Base-by-base conservation (phyloP, 2,329 filamentous ascomycete species). In the Leptographium procerum region DNA sequence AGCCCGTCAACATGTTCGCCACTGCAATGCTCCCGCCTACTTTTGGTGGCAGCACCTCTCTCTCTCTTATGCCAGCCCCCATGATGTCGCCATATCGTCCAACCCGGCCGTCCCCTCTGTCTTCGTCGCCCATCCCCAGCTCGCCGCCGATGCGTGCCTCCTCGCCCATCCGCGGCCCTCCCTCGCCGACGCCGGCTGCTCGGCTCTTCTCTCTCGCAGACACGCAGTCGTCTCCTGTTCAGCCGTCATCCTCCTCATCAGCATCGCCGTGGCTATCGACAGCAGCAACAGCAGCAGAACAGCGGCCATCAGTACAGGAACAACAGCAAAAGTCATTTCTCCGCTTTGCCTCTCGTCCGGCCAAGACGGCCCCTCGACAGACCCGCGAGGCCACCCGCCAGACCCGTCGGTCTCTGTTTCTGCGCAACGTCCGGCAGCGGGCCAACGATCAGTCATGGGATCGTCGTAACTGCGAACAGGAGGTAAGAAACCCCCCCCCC, bases 371-470 rank as follows among this genome's bases (percentile, higher is more conserved):
- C 87, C 61, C 87, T 85, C 62, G 0, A 65, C 79, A 80, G 63
- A 79, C 73, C 61, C 77, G 82, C 55, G 81, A 90, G 67, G 82
- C 81, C 22, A 75, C 77, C 0, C 81, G 84, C 58, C 84, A 89
- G 67, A 75, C 79, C 57, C 75, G 88, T 59, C 76, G 88, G 52
- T 80, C 81, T 34, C 73, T 87, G 58, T 92, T 92, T 65, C 72
- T 92, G 60, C 82, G 84, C 66, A 87, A 78, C 56, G 83, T 87
- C 22, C 76, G 82, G 60, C 78, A 83, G 65, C 77, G 80, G 47
- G 73, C 77, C 3, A 82, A 86, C 48, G 81, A 87, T 31, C 78
- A 74, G 65, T 72, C 73, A 26, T 86, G 83, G 77, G 75, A 80
- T 64, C 74, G 78, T 56, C 74, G 84, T 63, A 83, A 84, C 29